phyloP scores from a whole-genome alignment of 2,329 filamentous ascomycete genomes.

The Epichloe festucae region DNA sequence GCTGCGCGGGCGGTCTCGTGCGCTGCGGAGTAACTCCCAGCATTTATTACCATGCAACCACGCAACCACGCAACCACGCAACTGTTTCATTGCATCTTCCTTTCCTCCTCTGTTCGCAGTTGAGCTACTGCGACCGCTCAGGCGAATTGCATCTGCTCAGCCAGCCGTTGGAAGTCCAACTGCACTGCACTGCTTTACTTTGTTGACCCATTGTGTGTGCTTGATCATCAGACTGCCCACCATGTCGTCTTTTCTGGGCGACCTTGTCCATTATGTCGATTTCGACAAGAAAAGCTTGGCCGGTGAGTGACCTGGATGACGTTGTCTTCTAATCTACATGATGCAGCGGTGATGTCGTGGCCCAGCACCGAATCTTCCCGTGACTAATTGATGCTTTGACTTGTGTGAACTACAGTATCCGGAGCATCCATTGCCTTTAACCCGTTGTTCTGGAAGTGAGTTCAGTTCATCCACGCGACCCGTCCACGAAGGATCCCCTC shows the following conservation, averaged over 20 bases:
- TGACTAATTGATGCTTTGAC: slow-evolving; percentile 3
- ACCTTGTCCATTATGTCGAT: slow-evolving; percentile 52
- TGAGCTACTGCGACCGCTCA: too few relatives aligned
- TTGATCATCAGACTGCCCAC: slow-evolving; percentile 4
- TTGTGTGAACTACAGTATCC: slow-evolving; percentile 45
- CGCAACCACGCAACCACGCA: background rate
- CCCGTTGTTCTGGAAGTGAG: slow-evolving; percentile 99
- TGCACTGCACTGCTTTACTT: background rate
- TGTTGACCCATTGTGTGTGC: background rate
- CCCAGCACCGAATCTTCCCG: background rate
- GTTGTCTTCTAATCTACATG: background rate
- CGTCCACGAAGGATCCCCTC: background rate
- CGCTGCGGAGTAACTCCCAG: background rate
- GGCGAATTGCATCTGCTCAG: too few relatives aligned
- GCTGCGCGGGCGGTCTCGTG: background rate
- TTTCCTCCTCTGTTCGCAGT: background rate
- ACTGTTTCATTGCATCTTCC: background rate
- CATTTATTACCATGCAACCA: background rate
- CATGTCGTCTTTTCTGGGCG: slow-evolving; percentile 28
- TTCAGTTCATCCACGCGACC: slow-evolving; percentile 12
- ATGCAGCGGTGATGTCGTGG: background rate
- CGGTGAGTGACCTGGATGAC: slow-evolving; percentile 33
- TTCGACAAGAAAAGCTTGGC: slow-evolving; percentile 53
- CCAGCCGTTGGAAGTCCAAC: too few relatives aligned
- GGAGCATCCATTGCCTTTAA: slow-evolving; percentile 81